phyloP scores from a whole-genome alignment of 768 basidiomycete genomes.

The Leccinum pellstonianum region DNA sequence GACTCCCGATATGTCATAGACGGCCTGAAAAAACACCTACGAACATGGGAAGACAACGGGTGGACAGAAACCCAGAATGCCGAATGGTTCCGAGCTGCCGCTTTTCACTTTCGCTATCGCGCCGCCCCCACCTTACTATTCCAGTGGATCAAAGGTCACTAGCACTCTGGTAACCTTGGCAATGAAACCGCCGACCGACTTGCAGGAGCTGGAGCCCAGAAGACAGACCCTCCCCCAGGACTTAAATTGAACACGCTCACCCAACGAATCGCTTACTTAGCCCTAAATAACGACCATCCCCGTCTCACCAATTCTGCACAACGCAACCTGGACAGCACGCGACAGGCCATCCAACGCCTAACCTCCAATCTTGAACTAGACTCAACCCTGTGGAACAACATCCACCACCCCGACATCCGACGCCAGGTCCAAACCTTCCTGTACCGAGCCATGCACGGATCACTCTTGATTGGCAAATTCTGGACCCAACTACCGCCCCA shows the following conservation, averaged over 20 bases:
- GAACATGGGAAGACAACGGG: background rate
- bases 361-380: background rate
- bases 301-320: no score
- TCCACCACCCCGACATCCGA: background rate
- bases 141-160: conserved; percentile 28
- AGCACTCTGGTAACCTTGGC: conserved; percentile 13
- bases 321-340: no score
- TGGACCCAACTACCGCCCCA: background rate
- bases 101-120: conserved; percentile 7
- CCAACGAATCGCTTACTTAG: no score
- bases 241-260: no score
- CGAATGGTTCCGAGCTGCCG: background rate
- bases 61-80: conserved; percentile 14
- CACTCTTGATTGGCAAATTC: background rate
- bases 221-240: conserved; percentile 3
- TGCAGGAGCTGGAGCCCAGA: conserved; percentile 13
- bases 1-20: background rate
- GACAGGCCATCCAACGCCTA: background rate
- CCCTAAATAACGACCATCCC: no score
- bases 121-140: conserved; percentile 18
- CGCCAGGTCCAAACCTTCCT: background rate
- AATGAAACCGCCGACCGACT: conserved; percentile 30
- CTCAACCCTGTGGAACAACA: background rate
- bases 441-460: background rate
- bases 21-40: conserved; percentile 7